Evolutionary conservation across 768 basidiomycete species (phyloP), one percentile per base, ranked within the genome.

Genomic region (Hemileccinum rubropunctum): DNA sequence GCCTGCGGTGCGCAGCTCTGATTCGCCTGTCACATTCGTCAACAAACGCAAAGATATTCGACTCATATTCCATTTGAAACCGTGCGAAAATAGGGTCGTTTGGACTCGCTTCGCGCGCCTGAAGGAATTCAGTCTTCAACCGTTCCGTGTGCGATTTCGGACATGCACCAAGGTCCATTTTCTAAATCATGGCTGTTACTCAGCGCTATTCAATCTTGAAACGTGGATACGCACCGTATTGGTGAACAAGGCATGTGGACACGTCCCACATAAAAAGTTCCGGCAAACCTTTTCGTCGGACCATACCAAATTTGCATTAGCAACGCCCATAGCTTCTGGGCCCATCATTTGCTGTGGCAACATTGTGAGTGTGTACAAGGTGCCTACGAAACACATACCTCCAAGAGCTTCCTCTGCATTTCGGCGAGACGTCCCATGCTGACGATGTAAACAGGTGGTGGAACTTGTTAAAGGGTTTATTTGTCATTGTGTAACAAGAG

Each of bases 141-240:
- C 92, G 84, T 60, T 95, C 94, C 6, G 91, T 93, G 68, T 99
- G 97, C 23, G 93, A 89, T 67, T 95, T 95, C 5, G 97, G 92
- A 68, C 97, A 99, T 41, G 93, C 90, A 21, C 97, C 97, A 17
- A 99, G 77, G 71, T 99, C 97, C 95, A 98, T 99, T 95, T 97
- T 98, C 95, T 66, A 15, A 1, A 27, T 33, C 7, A 23, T 38
- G 15, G 13, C 39, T 43, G 47, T 58, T 47, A 59, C 48, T 39
- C 6, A 17, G 3, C 4, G 5, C 5, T 14, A 6, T 17, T 18
- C 41, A 34, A 13, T 38, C 8, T 21, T 32, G 20, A 42, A 47
- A 33, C 43, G 23, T 36, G 48, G 37, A 58, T 32, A 74, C 90
- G 58, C 55, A 98, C 97, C 5, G 97, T 99, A 67, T 99, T 99